Percentiles rank a stretch among this genome's conserved stretches.
phyloP scores from a whole-genome alignment of 169 alveolate genomes.

The Plasmodium chabaudi region DNA sequence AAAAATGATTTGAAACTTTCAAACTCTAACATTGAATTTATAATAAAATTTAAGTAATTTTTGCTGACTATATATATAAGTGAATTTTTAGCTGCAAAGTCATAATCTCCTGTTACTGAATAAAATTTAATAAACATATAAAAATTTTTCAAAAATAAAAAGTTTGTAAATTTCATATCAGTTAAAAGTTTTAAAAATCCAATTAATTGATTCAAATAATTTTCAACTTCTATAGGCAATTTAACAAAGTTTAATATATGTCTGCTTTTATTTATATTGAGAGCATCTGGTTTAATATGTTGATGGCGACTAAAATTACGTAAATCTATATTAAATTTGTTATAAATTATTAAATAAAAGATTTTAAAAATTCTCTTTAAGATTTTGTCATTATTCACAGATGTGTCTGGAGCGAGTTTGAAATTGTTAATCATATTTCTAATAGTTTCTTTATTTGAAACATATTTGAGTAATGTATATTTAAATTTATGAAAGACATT shows the following conservation, averaged over 20 bases:
- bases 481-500: slow-evolving; percentile 53
- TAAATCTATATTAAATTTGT: slow-evolving; percentile 38
- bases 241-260: slow-evolving; percentile 22
- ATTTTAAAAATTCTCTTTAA: slow-evolving; percentile 21
- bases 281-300: background rate
- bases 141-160: slow-evolving; percentile 52
- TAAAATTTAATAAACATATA: slow-evolving; percentile 49
- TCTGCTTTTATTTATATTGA: slow-evolving; percentile 8
- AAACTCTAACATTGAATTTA: slow-evolving; percentile 61
- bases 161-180: slow-evolving; percentile 74
- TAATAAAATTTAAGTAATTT: slow-evolving; percentile 61
- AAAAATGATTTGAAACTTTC: slow-evolving; percentile 40
- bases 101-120: slow-evolving; percentile 63
- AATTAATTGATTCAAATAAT: slow-evolving; percentile 44
- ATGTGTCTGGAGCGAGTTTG: slow-evolving; percentile 44
- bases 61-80: slow-evolving; percentile 22
- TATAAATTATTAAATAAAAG: slow-evolving; percentile 15
- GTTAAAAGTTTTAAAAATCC: slow-evolving; percentile 70
- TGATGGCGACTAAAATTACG: background rate
- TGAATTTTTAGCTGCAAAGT: slow-evolving; percentile 31
- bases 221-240: background rate
- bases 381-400: slow-evolving; percentile 18
- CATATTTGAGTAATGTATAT: slow-evolving; percentile 28
- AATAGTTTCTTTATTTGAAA: slow-evolving; percentile 4
- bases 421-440: slow-evolving; percentile 36